Evolutionary conservation across 2,329 filamentous ascomycete species (phyloP).

Genomic region (Colletotrichum lentis): DNA sequence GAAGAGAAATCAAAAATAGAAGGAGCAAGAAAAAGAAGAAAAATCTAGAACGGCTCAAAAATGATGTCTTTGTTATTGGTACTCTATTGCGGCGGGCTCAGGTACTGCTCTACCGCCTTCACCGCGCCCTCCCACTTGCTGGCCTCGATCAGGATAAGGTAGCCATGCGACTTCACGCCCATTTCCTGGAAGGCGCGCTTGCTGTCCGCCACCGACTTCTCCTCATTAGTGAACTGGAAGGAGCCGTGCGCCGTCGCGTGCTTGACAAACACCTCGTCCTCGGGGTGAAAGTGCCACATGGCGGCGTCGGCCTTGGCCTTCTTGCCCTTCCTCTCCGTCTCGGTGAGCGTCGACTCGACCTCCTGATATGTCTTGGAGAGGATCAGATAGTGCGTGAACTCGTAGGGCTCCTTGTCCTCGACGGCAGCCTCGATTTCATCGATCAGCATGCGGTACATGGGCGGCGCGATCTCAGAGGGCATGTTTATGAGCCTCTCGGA

Average conservation of each 20-base stretch:
- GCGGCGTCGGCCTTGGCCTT: constrained; percentile 70
- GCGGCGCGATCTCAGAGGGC: constrained; percentile 89
- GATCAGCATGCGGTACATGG: constrained; percentile 92
- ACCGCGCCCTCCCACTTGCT: constrained; percentile 78
- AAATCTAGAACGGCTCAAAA: constrained; percentile 15
- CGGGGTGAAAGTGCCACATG: constrained; percentile 91
- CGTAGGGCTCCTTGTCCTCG: constrained; percentile 89
- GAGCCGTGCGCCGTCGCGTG: constrained; percentile 74
- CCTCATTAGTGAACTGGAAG: constrained; percentile 82
- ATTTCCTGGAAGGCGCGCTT: constrained; percentile 94
- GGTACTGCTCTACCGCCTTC: constrained; percentile 77
- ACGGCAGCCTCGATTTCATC: constrained; percentile 91
- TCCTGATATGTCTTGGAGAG: constrained; percentile 93
- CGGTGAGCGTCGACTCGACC: constrained; percentile 78
- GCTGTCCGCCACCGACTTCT: constrained; percentile 84
- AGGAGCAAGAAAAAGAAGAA: neutral
- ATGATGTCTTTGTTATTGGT: constrained; percentile 38
- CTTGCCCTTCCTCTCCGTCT: constrained; percentile 71
- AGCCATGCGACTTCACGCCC: constrained; percentile 84
- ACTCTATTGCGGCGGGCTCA: constrained; percentile 59
- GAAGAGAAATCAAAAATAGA: no score
- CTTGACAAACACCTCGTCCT: constrained; percentile 88
- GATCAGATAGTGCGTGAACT: constrained; percentile 92
- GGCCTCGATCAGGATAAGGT: constrained; percentile 86
- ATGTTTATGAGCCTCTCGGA: constrained; percentile 96